Conservation (phyloP, 179 eudicot species). For the Beta macrorhiza region DNA sequence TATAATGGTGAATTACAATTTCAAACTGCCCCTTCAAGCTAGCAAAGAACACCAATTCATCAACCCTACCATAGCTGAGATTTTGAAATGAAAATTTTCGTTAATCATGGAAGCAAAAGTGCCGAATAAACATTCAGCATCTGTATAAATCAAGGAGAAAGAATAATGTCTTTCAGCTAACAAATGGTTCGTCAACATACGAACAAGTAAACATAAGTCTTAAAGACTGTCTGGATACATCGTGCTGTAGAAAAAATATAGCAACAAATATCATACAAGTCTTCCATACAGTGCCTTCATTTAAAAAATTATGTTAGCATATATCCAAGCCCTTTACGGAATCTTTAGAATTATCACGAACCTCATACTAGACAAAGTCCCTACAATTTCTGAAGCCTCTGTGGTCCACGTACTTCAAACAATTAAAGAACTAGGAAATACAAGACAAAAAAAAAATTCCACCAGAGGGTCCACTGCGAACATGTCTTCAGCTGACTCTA, state of each 20-base stretch:
- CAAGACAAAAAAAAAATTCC: background rate
- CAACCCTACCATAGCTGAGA: slow-evolving; percentile 91
- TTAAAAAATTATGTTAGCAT: no score
- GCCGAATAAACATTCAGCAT: background rate
- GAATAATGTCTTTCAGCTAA: background rate
- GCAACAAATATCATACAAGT: background rate
- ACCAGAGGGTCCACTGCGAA: background rate
- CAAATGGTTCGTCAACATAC: background rate
- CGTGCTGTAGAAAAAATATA: background rate
- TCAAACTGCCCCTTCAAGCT: slow-evolving; percentile 87
- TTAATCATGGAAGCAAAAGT: slow-evolving; percentile 11
- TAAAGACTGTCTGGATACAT: background rate
- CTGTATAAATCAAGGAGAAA: background rate
- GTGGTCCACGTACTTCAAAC: background rate
- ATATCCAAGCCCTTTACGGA: no score
- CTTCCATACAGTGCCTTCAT: background rate
- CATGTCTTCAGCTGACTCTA: background rate
- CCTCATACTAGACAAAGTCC: background rate
- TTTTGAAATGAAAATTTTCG: slow-evolving; percentile 14
- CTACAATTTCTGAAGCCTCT: background rate
- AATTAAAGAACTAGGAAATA: background rate
- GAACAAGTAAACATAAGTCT: background rate
- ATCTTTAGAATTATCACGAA: background rate
- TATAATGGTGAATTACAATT: slow-evolving; percentile 85
- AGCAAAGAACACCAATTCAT: slow-evolving; percentile 94